phyloP scores from a whole-genome alignment of 208 protist genomes.

The Eutreptiella sp. region DNA sequence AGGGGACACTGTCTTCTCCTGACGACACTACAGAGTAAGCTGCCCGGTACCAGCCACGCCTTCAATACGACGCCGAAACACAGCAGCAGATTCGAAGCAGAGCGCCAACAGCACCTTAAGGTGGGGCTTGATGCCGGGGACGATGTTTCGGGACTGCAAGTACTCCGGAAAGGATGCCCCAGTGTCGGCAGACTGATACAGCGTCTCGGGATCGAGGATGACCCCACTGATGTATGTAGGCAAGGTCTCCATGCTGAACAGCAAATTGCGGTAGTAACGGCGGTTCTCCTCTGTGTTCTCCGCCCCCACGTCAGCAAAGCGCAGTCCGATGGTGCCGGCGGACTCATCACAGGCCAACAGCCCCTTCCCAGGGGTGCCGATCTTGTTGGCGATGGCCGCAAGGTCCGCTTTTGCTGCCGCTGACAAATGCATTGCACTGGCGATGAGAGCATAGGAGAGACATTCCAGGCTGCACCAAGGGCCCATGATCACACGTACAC shows the following conservation, averaged over 20 bases:
- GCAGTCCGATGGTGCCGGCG: conserved; percentile 85
- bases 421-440: no score
- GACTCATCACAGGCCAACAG: conserved; percentile 93
- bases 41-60: no score
- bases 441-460: no score
- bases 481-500: no score
- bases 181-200: conserved; percentile 76
- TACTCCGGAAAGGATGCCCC: conserved; percentile 76
- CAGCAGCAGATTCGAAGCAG: neutral
- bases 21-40: no score
- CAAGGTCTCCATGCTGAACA: conserved; percentile 58
- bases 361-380: conserved; percentile 82
- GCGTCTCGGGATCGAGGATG: conserved; percentile 93
- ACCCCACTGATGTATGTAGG: conserved; percentile 88
- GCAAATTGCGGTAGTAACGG: conserved; percentile 83
- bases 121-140: conserved; percentile 92
- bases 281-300: conserved; percentile 89
- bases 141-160: conserved; percentile 65
- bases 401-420: no score
- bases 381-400: conserved; percentile 49
- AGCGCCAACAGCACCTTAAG: conserved; percentile 52
- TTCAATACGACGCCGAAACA: neutral
- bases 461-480: no score
- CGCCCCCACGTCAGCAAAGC: conserved; percentile 84
- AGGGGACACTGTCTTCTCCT: no score